phyloP scores from a whole-genome alignment of 495 filamentous ascomycete species.

The Penicillium paradoxum region DNA sequence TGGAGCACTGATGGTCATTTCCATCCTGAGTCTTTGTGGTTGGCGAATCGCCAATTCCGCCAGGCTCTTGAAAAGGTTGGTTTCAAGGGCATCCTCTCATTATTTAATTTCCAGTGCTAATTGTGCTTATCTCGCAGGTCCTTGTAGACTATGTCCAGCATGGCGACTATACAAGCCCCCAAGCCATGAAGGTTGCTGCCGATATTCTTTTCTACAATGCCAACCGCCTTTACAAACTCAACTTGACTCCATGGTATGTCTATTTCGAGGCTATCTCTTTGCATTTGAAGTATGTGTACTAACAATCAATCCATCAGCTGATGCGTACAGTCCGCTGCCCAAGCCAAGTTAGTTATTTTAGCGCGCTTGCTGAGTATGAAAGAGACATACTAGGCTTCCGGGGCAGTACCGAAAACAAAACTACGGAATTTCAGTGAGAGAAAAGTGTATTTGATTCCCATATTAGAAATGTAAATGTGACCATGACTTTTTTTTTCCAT shows the following conservation, averaged over 20 bases:
- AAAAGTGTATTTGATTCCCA: not conserved
- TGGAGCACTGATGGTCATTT: conserved; percentile 86
- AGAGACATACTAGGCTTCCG: no score
- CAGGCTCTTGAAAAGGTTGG: conserved; percentile 63
- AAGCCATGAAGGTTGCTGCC: conserved; percentile 55
- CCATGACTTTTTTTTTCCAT: not conserved
- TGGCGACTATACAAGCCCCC: conserved; percentile 49
- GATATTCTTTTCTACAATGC: conserved; percentile 68
- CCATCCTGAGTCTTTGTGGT: conserved; percentile 77
- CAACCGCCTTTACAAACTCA: conserved; percentile 59
- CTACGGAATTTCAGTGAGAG: no score
- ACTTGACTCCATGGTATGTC: conserved; percentile 26
- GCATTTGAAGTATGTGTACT: not conserved
- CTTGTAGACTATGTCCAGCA: conserved; percentile 57
- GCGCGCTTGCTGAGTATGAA: not conserved
- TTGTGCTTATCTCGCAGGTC: conserved; percentile 35
- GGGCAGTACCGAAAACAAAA: not conserved
- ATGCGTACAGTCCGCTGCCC: no score
- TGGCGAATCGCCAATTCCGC: conserved; percentile 73
- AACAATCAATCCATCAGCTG: not conserved
- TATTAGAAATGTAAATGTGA: not conserved
- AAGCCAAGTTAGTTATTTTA: not conserved
- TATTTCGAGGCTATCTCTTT: not conserved
- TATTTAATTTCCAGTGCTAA: conserved; percentile 3
- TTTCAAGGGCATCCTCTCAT: not conserved